Base-by-base conservation (phyloP, 371 early-diverging fungal species). In the Mucor indicus region DNA sequence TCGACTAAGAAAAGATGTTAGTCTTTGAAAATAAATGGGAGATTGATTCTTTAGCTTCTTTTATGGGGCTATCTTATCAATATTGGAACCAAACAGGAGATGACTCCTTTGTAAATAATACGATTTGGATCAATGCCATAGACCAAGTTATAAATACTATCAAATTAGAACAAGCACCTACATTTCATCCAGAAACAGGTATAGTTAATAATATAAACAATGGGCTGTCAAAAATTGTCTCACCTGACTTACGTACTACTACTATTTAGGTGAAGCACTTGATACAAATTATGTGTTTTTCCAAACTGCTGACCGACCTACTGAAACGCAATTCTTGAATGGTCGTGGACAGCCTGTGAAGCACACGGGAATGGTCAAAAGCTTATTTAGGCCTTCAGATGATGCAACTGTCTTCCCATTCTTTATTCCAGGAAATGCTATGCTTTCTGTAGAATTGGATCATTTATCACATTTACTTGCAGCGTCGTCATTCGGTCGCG, bases 361-460 rank as follows among this genome's bases (percentile, higher is more conserved):
- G 36, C 61, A 71, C 24, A 77, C 77, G 1, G 87, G 85, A 5
- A 65, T 86, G 70, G 74, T 83, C 17, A 74, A 75, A 38, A 72
- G 75, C 10, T 45, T 80, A 38, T 86, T 86, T 57, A 48, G 87
- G 20, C 85, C 85, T 5, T 81, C 80, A 8, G 87, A 86, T 55
- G 87, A 85, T 55, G 75, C 81, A 1, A 74, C 79, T 9, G 65
- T 75, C 1, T 77, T 76, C 47, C 81, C 84, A 1, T 84, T 83
- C 53, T 71, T 78, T 32, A 69, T 84, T 17, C 85, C 87, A 4
- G 77, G 82, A n/a, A 87, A 87, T 46, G 85, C 85, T 4, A 81
- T 83, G 66, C 55, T 82, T 2, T 67, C 81, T 2, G 83, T 81
- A 2, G 87, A 84, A 57, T 59, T 86, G 19, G 46, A 27, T 21